Evolutionary conservation across 2,329 filamentous ascomycete species (phyloP), one percentile per base, ranked within the genome.

Genomic region (Thielaviopsis punctulata): DNA sequence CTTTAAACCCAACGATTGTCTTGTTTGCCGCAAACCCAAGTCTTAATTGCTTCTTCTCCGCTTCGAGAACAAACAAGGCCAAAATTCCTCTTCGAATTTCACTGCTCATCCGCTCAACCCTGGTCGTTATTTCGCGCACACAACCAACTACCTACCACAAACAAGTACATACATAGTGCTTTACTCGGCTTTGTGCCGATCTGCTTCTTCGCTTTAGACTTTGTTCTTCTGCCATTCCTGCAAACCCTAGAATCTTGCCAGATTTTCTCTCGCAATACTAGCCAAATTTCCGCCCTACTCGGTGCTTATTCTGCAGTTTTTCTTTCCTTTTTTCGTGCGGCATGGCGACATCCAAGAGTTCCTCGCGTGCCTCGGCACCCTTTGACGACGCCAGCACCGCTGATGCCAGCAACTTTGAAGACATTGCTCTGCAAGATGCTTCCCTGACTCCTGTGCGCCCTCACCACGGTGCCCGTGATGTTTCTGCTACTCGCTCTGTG

Each of bases 391-490:
- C 82, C 61, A 77, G 80, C 49, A 69, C 85, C 45, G 74, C 79
- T 50, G 86, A 94, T 62, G 77, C 83, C 54, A 80, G 79, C 57
- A 81, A 95, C 64, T 95, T 95, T 61, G 90, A 96, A 64, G 90
- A 95, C 58, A 95, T 95, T 63, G 86, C 84, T 12, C 77, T 96
- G 25, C 83, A 88, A 59, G 81, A 88, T 56, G 72, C 73, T 36
- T 58, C 62, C 49, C 59, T 65, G 15, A 53, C 61, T 27, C 62
- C 65, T 48, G 51, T 54, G 12, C 46, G 48, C 21, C 49, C 41
- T 9, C 51, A 52, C 33, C 24, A 52, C 43, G 41, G 24, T 19
- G 36, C 43, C 23, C 43, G 45, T 33, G 52, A 52, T 55, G 50
- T 45, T 60, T 65, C 24, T 62, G 64, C 46, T 60, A 65, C 46